Percentiles rank a stretch among this genome's conserved stretches.
phyloP scores from a whole-genome alignment of 352 stramenopile genomes.

The Aphanomyces invadans region DNA sequence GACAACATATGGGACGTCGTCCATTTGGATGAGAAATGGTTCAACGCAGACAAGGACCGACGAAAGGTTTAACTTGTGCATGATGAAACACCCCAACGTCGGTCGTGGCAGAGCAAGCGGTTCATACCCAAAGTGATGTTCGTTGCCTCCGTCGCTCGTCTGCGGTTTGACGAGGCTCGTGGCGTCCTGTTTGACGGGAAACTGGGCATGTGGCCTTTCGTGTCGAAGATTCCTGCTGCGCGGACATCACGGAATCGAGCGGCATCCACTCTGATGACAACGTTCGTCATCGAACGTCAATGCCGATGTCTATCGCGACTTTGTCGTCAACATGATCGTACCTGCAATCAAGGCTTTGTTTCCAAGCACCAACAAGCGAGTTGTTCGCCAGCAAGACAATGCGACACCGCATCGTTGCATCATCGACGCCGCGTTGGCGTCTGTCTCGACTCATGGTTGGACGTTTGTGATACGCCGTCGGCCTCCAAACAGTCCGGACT shows the following conservation, averaged over 20 bases:
- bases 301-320: constrained; percentile 24
- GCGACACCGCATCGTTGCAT: constrained; percentile 19
- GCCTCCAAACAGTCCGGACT: constrained; percentile 29
- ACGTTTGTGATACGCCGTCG: constrained; percentile 27
- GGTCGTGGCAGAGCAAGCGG: constrained; percentile 23
- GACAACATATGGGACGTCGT: background rate
- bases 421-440: constrained; percentile 22
- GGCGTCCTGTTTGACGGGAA: background rate
- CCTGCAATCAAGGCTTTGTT: background rate
- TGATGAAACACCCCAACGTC: constrained; percentile 21
- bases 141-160: constrained; percentile 21
- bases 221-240: background rate
- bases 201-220: background rate
- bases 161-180: background rate
- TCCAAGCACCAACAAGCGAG: background rate
- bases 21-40: background rate
- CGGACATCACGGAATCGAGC: background rate
- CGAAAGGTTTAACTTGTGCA: constrained; percentile 22
- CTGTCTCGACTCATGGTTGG: constrained; percentile 23
- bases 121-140: constrained; percentile 36
- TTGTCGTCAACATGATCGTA: background rate
- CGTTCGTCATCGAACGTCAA: background rate
- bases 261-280: background rate
- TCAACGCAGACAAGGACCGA: background rate
- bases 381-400: constrained; percentile 2